These are phyloP conservation scores for Aquilaria yunnanensis DNA, from an alignment of 345 rosid genomes.

Conservation along the genomic window DNA sequence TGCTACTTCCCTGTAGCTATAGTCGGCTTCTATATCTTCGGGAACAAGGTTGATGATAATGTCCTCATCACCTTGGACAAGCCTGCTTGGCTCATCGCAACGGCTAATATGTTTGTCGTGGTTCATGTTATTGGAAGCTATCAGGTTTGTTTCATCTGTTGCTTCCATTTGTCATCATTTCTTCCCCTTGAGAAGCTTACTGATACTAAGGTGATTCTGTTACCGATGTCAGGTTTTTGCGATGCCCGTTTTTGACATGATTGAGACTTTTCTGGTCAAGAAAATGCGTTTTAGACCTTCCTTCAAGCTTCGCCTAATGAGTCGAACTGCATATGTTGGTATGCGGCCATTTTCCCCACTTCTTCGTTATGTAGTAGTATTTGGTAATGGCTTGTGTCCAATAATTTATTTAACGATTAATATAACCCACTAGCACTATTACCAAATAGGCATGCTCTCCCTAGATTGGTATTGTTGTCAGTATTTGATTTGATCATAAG, in stretches of 20 bases:
- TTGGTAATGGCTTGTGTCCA: too few relatives aligned
- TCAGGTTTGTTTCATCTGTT: slow-evolving; percentile 33
- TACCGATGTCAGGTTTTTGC: slow-evolving; percentile 38
- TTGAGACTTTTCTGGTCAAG: slow-evolving; percentile 62
- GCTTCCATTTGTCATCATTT: neutral
- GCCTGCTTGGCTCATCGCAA: slow-evolving; percentile 66
- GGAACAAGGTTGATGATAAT: slow-evolving; percentile 59
- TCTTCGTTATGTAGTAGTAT: neutral
- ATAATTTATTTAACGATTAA: too few relatives aligned
- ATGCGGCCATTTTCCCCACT: slow-evolving; percentile 9
- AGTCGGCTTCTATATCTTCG: slow-evolving; percentile 50
- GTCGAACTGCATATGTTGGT: slow-evolving; percentile 70
- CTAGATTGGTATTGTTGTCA: too few relatives aligned
- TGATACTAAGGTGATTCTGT: neutral
- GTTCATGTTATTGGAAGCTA: slow-evolving; percentile 87
- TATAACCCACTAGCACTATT: too few relatives aligned
- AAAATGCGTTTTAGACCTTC: slow-evolving; percentile 39
- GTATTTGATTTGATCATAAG: too few relatives aligned
- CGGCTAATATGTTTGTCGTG: slow-evolving; percentile 71
- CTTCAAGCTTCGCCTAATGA: slow-evolving; percentile 48
- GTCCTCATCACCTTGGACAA: slow-evolving; percentile 55
- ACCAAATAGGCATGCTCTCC: too few relatives aligned
- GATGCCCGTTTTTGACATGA: slow-evolving; percentile 88
- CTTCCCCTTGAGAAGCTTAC: neutral
- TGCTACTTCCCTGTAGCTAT: slow-evolving; percentile 86